Evolutionary conservation across 2,329 filamentous ascomycete species (phyloP).

Genomic region (Ophioceras dolichostomum): DNA sequence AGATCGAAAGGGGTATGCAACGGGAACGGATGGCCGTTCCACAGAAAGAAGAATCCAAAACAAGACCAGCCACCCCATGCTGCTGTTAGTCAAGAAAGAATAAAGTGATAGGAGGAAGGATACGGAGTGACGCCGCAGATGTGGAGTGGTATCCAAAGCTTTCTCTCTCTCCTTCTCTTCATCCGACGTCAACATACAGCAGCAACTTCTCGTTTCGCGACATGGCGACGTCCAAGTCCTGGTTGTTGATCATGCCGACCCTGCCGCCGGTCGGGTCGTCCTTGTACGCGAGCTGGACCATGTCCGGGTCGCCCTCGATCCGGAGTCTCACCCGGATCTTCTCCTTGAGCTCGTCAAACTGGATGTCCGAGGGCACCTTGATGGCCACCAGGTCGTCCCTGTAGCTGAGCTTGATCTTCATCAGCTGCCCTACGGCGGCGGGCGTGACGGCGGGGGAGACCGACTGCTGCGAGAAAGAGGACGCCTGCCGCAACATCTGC

Average conservation of each 20-base stretch:
- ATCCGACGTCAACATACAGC: slow-evolving; percentile 52
- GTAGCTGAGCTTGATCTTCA: slow-evolving; percentile 95
- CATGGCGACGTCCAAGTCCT: slow-evolving; percentile 70
- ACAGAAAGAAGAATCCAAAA: too few species aligned
- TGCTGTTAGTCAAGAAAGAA: too few species aligned
- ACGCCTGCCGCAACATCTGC: slow-evolving; percentile 29
- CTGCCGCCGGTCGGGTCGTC: slow-evolving; percentile 71
- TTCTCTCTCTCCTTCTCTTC: too few species aligned
- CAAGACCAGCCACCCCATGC: too few species aligned
- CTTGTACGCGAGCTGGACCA: slow-evolving; percentile 74
- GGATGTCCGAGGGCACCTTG: slow-evolving; percentile 71
- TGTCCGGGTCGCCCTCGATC: slow-evolving; percentile 52
- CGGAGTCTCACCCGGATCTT: slow-evolving; percentile 79
- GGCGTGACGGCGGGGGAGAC: slow-evolving; percentile 36
- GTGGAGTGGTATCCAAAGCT: too few species aligned
- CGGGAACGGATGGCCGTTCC: too few species aligned
- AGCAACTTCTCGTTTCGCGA: slow-evolving; percentile 80
- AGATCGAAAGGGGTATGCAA: too few species aligned
- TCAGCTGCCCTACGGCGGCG: slow-evolving; percentile 37
- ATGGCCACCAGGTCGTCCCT: slow-evolving; percentile 87
- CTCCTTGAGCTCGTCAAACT: slow-evolving; percentile 64
- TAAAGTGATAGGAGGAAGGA: too few species aligned
- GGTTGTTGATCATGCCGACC: slow-evolving; percentile 63
- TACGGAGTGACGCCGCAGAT: too few species aligned
- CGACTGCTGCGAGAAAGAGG: slow-evolving; percentile 39